A percentile compares a stretch with the other conserved stretches of the same genome.
Conservation (phyloP, 805 yeast genomes). For the Zygoascus bituminiphila region DNA sequence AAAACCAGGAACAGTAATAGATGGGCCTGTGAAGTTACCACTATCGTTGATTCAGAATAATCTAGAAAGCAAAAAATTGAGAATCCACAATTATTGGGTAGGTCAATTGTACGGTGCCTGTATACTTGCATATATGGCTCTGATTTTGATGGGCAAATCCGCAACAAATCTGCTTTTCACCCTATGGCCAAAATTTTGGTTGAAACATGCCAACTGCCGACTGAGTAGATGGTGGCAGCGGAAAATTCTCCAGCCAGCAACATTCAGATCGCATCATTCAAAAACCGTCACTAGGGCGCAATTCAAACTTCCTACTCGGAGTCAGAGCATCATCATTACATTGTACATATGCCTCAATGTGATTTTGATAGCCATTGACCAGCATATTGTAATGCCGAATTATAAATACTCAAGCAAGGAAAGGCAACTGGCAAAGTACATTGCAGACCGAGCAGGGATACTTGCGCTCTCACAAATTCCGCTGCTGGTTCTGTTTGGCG, state of each 20-base stretch:
- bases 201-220: conserved; percentile 4
- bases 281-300: conserved; percentile 4
- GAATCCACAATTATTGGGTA: conserved; percentile 2
- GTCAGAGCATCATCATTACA: conserved; percentile 28
- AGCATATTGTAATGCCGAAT: conserved; percentile 9
- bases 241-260: conserved; percentile 23
- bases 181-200: conserved; percentile 14
- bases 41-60: neutral
- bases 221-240: conserved; percentile 15
- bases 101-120: conserved; percentile 6
- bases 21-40: neutral
- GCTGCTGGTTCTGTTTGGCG: conserved; percentile 47
- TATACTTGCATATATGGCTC: conserved; percentile 10
- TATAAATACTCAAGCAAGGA: conserved; percentile 1
- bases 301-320: conserved; percentile 30
- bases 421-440: conserved; percentile 25
- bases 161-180: conserved; percentile 4
- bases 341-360: conserved; percentile 28
- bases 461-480: conserved; percentile 27
- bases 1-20: neutral
- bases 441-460: conserved; percentile 23
- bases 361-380: conserved; percentile 20
- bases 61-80: conserved; percentile 5
- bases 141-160: conserved; percentile 7
- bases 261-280: conserved; percentile 22